Conservation (phyloP, 2,329 filamentous ascomycete species). For the Macroventuria anomochaeta region DNA sequence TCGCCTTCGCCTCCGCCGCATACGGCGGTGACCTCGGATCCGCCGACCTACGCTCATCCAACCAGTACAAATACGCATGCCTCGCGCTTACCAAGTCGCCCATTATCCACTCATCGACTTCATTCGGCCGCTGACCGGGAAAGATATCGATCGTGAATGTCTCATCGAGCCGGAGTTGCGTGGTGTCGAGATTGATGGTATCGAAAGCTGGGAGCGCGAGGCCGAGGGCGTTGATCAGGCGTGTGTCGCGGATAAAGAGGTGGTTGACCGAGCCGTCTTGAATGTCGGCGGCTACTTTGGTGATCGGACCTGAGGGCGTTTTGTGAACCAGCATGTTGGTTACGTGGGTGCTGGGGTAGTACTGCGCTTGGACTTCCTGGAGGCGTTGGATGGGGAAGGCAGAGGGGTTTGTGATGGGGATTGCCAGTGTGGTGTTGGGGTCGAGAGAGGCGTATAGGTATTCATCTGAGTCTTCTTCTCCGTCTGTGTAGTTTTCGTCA, state of each 20-base stretch:
- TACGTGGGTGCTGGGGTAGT: slow-evolving; percentile 18
- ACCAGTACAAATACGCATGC: slow-evolving; percentile 27
- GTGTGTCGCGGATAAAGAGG: slow-evolving; percentile 20
- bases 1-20: slow-evolving; percentile 13
- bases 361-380: slow-evolving; percentile 22
- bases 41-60: slow-evolving; percentile 14
- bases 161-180: slow-evolving; percentile 6
- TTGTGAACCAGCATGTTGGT: slow-evolving; percentile 15
- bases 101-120: slow-evolving; percentile 14
- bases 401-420: slow-evolving; percentile 20
- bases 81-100: slow-evolving; percentile 21
- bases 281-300: slow-evolving; percentile 22
- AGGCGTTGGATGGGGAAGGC: slow-evolving; percentile 20
- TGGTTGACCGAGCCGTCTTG: slow-evolving; percentile 24
- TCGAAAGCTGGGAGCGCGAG: slow-evolving; percentile 11
- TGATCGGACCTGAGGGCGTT: neutral
- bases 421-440: neutral
- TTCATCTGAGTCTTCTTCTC: neutral
- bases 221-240: slow-evolving; percentile 20
- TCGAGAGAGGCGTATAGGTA: neutral
- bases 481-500: neutral
- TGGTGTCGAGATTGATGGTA: neutral
- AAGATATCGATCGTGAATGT: slow-evolving; percentile 19
- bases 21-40: slow-evolving; percentile 16
- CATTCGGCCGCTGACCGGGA: neutral